Evolutionary conservation across 306 rosid species (phyloP), one percentile per base, ranked within the genome.

Genomic region (Cucurbita maxima): DNA sequence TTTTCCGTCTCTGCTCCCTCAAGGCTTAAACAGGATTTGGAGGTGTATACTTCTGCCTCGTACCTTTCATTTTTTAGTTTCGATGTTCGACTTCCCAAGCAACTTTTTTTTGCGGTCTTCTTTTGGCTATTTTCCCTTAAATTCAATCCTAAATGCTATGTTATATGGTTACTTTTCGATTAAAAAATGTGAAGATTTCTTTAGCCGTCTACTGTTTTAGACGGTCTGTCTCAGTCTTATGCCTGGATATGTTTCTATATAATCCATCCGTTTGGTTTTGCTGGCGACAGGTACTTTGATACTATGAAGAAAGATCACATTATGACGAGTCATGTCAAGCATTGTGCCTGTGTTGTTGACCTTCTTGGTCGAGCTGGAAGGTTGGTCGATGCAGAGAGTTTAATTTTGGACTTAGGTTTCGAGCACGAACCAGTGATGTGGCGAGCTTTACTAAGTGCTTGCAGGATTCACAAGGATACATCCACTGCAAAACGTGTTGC

Each of bases 361-460:
- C 86, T 87, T 43, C 81, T 85, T 25, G 92, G 92, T 7, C 85
- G 88, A 51, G 83, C 86, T 52, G 86, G 86, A 63, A 83, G 76
- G 77, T 75, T 87, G 73, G 80, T 44, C 10, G 85, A 85, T 68
- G 92, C 89, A 34, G 80, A 80, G 40, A 82, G 52, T 14, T 81
- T 83, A 55, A 83, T 87, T 76, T 38, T 75, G 38, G 54, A 63
- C 47, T 85, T 83, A 11, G 81, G 82, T 75, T 83, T 87, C 22
- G 57, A 73, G 74, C 59, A 81, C 18, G 81, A 87, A 71, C 87
- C 92, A 3, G 87, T 83, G 76, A 40, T 83, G 78, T 85, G 92
- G 92, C 82, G 88, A 57, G 83, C 89, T 75, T 76, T 87, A 71
- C 63, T 85, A 40, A 80, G 87, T 76, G 92, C 92, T 62, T 85